phyloP scores from a whole-genome alignment of 2,329 filamentous ascomycete species.

The Talaromyces funiculosus region DNA sequence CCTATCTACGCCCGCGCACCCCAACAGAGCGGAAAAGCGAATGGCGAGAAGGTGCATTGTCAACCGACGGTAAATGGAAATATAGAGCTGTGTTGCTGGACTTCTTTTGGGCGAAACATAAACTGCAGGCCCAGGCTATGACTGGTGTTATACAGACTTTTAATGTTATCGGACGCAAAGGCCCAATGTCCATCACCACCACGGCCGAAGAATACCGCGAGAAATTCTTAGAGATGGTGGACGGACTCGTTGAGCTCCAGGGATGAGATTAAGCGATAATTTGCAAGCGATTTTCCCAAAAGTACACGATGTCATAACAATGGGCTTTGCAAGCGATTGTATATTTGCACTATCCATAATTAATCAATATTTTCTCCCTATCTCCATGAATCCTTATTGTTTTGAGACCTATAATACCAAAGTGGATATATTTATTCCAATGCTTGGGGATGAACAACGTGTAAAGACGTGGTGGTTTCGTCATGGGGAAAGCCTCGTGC shows the following conservation, averaged over 20 bases:
- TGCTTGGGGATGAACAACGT: neutral
- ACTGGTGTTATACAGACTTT: conserved; percentile 60
- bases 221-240: conserved; percentile 51
- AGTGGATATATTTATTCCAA: neutral
- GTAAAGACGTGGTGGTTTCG: neutral
- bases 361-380: neutral
- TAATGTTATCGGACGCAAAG: conserved; percentile 58
- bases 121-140: conserved; percentile 59
- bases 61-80: conserved; percentile 58
- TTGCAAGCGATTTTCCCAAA: neutral
- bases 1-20: conserved; percentile 29
- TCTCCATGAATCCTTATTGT: neutral
- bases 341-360: neutral
- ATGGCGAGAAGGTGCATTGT: conserved; percentile 60
- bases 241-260: conserved; percentile 38
- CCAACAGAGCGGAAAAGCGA: conserved; percentile 29
- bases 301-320: neutral
- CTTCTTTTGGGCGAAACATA: conserved; percentile 75
- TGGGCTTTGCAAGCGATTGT: neutral
- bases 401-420: neutral
- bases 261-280: neutral
- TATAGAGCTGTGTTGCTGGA: conserved; percentile 65
- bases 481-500: neutral
- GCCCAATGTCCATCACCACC: conserved; percentile 71
- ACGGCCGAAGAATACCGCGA: conserved; percentile 61